These are phyloP conservation scores for Arxiozyma slooffiae DNA, from an alignment of 1,139 yeast species.

Conservation along the genomic window DNA sequence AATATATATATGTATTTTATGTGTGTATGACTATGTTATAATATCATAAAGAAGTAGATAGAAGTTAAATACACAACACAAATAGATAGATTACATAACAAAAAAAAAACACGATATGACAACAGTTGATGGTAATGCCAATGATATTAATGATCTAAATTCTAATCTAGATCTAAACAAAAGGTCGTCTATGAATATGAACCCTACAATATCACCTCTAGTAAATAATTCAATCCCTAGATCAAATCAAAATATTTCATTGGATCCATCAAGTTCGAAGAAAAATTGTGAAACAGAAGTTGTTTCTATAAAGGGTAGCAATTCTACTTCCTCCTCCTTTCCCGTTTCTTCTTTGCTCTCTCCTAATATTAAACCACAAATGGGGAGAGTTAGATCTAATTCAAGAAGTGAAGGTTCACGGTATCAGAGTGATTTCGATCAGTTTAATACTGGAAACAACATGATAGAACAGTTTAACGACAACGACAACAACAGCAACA, in stretches of 20 bases:
- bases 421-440: conserved; percentile 10
- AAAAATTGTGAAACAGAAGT: neutral
- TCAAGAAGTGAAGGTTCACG: conserved; percentile 27
- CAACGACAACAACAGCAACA: neutral
- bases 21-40: too few species aligned
- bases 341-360: neutral
- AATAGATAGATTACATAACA: too few species aligned
- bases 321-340: neutral
- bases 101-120: neutral
- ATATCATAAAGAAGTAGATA: too few species aligned
- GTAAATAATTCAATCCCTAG: neutral
- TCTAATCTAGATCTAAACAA: conserved; percentile 6
- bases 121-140: neutral
- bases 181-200: conserved; percentile 1
- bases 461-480: neutral
- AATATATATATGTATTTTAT: too few species aligned
- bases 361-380: neutral
- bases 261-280: neutral
- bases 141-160: neutral
- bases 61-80: too few species aligned
- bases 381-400: conserved; percentile 23
- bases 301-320: neutral
- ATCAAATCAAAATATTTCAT: neutral
- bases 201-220: neutral
- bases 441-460: conserved; percentile 1